Evolutionary conservation across 2,329 filamentous ascomycete species (phyloP), one percentile per base, ranked within the genome.

Genomic region (Stagonosporopsis chrysanthemi): DNA sequence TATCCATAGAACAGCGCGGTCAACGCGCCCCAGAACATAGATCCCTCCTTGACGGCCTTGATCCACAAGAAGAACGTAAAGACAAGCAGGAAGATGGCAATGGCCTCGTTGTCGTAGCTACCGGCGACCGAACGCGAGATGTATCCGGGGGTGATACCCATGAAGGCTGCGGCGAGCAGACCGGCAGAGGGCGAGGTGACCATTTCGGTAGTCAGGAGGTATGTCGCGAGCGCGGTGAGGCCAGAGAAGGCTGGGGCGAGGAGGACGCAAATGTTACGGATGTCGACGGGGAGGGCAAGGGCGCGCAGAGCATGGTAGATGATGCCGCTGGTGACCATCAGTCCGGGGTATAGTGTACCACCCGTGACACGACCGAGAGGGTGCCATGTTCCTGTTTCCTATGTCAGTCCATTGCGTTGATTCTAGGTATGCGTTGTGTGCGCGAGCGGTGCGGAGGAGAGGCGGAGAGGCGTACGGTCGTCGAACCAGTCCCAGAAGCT

Each of bases 401-500:
- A 29, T 53, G 38, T 67, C 19, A 67, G 61, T 68, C 52, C 60
- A 60, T 52, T 61, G 47, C n/a, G 24, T 35, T 43, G 33, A 15
- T 42, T 17, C 12, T 47, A 17, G 23, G 33, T 17, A 36, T 39
- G 28, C 38, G 31, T 28, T 23, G 54, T 31, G 35, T 24, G 26
- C 47, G 28, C 29, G 57, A 31, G 47, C 44, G 24, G 36, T 56
- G 60, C 41, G 45, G 59, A 47, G 43, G 29, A 31, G 29, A 31
- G 29, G 29, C 29, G 29, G 61, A 63, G 61, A 52, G 51, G 76
- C 86, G 63, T 83, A 89, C 95, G 89, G 83, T 99, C 95, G 80
- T 99, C 95, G 75, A 99, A 99, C 95, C 95, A 99, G 78, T 99
- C 94, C 95, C 95, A 99, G 78, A 99, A 99, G 78, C 90, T 92